phyloP scores from a whole-genome alignment of 257 asterid species.

The Fraxinus quadrangulata region DNA sequence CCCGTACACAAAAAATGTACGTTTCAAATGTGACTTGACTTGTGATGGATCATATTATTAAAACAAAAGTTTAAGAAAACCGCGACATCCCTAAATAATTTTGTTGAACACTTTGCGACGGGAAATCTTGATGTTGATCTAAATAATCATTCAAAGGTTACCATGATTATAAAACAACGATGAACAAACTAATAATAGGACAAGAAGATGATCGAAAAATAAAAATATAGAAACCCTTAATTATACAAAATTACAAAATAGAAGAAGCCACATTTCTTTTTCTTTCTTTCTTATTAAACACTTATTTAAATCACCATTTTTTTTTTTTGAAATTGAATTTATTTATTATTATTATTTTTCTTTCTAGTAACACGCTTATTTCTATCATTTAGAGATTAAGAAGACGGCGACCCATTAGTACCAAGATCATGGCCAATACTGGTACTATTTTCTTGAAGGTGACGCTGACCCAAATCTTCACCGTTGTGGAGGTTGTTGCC shows the following conservation, averaged over 20 bases:
- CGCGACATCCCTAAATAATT: neutral
- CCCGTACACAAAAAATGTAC: too few species aligned
- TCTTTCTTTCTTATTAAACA: neutral
- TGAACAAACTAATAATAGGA: too few species aligned
- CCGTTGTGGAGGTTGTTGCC: neutral
- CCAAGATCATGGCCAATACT: neutral
- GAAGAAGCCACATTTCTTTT: neutral
- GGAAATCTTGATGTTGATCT: too few species aligned
- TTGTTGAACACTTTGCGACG: too few species aligned
- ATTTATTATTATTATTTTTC: too few species aligned
- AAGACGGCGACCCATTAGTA: neutral
- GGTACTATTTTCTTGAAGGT: neutral
- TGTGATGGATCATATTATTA: too few species aligned
- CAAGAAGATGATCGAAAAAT: too few species aligned
- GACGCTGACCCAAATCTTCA: conserved; percentile 1
- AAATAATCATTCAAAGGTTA: too few species aligned
- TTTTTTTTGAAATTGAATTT: neutral
- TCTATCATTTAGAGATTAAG: neutral
- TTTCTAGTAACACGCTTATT: neutral
- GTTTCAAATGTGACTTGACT: too few species aligned
- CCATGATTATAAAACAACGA: too few species aligned
- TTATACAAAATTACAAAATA: neutral
- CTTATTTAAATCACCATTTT: neutral
- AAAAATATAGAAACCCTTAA: neutral
- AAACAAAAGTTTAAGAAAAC: neutral